Percentiles rank a stretch among this genome's conserved stretches.
Conservation (phyloP, 208 protist species). For the Leishmania lainsoni region DNA sequence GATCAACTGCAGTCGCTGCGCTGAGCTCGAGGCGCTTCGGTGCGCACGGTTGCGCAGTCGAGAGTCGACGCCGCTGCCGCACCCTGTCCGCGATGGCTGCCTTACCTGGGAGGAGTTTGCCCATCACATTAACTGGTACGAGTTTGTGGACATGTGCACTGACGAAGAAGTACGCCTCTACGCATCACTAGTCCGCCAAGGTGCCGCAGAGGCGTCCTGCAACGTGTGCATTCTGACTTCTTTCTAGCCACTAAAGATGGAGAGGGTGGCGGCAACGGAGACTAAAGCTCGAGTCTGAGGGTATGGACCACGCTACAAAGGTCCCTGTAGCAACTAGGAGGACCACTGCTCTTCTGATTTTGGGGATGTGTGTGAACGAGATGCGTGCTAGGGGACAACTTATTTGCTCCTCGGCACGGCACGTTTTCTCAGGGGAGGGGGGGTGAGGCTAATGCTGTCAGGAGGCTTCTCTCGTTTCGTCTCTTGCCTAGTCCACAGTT, state of each 20-base stretch:
- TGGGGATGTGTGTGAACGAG: background rate
- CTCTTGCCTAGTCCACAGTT: background rate
- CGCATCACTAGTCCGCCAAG: constrained; percentile 34
- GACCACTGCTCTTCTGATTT: background rate
- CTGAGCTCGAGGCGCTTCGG: constrained; percentile 58
- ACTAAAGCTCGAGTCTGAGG: background rate
- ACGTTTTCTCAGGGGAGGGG: background rate
- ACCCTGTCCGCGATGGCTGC: constrained; percentile 51
- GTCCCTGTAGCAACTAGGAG: background rate
- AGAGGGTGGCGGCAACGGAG: no score
- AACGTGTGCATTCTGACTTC: constrained; percentile 48
- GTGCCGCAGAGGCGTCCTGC: constrained; percentile 35
- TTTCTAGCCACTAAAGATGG: background rate
- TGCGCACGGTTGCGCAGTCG: constrained; percentile 39
- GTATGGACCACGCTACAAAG: background rate
- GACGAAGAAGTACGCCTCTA: constrained; percentile 54
- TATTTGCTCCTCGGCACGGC: background rate
- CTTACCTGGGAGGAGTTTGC: constrained; percentile 71
- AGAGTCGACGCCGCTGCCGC: constrained; percentile 58
- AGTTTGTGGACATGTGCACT: constrained; percentile 68
- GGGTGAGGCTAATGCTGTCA: background rate
- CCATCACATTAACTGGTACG: constrained; percentile 77
- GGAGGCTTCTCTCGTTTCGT: background rate
- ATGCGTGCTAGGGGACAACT: background rate
- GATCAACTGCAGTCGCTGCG: constrained; percentile 54